phyloP scores from a whole-genome alignment of 345 rosid genomes.

The Euphorbia peplus region DNA sequence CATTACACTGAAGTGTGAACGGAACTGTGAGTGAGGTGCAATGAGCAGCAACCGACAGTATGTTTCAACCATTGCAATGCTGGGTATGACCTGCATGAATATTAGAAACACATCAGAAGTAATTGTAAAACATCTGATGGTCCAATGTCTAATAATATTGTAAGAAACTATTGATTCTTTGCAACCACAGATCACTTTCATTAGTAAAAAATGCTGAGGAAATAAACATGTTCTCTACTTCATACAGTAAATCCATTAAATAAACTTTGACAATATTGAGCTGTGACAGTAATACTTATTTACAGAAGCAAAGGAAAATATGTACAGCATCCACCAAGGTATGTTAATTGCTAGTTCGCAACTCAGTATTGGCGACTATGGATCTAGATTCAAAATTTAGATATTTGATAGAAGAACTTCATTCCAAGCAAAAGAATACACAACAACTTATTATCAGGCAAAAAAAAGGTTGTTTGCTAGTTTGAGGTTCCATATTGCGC shows the following conservation, averaged over 20 bases:
- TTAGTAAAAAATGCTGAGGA: neutral
- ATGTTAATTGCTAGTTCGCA: neutral
- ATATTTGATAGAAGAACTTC: neutral
- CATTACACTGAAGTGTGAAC: slow-evolving; percentile 83
- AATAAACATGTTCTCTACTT: neutral
- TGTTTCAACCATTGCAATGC: slow-evolving; percentile 98
- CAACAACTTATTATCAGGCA: neutral
- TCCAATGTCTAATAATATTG: neutral
- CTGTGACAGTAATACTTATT: neutral
- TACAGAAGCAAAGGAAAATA: neutral
- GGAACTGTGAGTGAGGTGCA: slow-evolving; percentile 89
- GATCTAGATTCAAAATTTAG: neutral
- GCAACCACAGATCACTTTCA: neutral
- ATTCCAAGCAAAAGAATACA: neutral
- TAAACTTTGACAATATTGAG: neutral
- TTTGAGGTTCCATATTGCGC: neutral
- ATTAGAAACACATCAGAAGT: slow-evolving; percentile 16
- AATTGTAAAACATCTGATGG: slow-evolving; percentile 2
- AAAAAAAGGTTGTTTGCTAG: neutral
- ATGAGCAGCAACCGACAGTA: slow-evolving; percentile 84
- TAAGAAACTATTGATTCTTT: neutral
- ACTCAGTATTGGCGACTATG: neutral
- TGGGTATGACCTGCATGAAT: slow-evolving; percentile 78
- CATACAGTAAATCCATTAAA: neutral
- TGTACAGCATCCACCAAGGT: neutral